Conservation (phyloP, 306 rosid genomes). For the Coriaria nepalensis region DNA sequence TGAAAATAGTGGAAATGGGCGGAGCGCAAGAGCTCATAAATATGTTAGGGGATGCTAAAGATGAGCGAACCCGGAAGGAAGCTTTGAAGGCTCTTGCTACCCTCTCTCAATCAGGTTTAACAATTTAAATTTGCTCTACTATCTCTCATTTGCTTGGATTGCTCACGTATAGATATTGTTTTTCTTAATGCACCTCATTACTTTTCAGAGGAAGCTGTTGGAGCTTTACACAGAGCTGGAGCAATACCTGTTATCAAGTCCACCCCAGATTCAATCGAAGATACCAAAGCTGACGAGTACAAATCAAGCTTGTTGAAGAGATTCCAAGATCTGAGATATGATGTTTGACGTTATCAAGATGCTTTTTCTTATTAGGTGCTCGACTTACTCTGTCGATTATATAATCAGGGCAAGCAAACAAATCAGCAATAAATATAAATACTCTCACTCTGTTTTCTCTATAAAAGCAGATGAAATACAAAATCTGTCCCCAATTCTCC, state of each 20-base stretch:
- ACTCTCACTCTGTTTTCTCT: too few species aligned
- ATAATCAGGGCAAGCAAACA: too few species aligned
- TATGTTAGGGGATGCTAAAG: conserved; percentile 67
- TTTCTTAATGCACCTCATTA: conserved; percentile 1
- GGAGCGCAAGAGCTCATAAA: conserved; percentile 59
- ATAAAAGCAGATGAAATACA: too few species aligned
- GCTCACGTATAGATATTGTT: conserved; percentile 3
- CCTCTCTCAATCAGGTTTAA: conserved; percentile 61
- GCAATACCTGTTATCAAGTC: conserved; percentile 49
- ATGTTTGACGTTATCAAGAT: too few species aligned
- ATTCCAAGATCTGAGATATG: conserved; percentile 59
- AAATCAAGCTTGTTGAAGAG: conserved; percentile 55
- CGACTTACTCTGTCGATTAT: too few species aligned
- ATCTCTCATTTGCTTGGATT: too few species aligned
- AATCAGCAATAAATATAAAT: too few species aligned
- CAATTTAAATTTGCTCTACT: neutral
- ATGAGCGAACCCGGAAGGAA: conserved; percentile 82
- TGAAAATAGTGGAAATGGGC: conserved; percentile 71
- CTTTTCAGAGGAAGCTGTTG: conserved; percentile 54
- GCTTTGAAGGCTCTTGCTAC: conserved; percentile 71
- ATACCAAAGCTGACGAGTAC: conserved; percentile 42
- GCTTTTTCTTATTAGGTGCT: too few species aligned
- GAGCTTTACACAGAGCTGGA: conserved; percentile 62
- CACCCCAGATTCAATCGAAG: conserved; percentile 47
- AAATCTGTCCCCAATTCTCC: too few species aligned